Evolutionary conservation across 805 yeast species (phyloP).

Genomic region (Nakazawaea siamensis): DNA sequence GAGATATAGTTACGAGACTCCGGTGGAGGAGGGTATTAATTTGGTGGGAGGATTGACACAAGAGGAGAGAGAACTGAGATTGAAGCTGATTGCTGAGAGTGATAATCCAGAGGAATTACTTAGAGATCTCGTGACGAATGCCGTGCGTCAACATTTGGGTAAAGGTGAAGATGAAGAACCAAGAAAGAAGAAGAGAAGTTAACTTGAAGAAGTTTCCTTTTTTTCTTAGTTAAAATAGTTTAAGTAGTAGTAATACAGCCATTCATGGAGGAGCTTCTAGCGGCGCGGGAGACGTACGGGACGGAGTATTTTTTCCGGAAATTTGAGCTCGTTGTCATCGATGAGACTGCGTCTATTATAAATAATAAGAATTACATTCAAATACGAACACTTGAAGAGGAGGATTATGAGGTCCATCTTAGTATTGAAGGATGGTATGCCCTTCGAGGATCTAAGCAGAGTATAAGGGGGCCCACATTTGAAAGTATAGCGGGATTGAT

Average conservation of each 20-base stretch:
- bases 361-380: constrained; percentile 2
- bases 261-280: neutral
- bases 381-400: constrained; percentile 13
- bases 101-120: constrained; percentile 78
- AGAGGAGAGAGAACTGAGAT: constrained; percentile 48
- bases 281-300: neutral
- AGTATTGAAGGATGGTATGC: constrained; percentile 20
- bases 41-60: constrained; percentile 6
- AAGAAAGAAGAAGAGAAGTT: no score
- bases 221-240: no score
- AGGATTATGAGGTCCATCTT: constrained; percentile 13
- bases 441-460: constrained; percentile 20
- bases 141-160: constrained; percentile 45
- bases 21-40: constrained; percentile 31
- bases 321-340: neutral
- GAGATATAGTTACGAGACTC: constrained; percentile 48
- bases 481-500: constrained; percentile 17
- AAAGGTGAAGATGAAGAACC: no score
- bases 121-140: constrained; percentile 55
- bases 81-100: constrained; percentile 63
- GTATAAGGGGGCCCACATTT: constrained; percentile 21
- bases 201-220: no score
- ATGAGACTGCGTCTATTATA: no score
- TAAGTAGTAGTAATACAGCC: no score
- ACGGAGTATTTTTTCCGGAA: constrained; percentile 2